Evolutionary conservation across 2,329 filamentous ascomycete genomes (phyloP).

Genomic region (Ascosphaera acerosa): DNA sequence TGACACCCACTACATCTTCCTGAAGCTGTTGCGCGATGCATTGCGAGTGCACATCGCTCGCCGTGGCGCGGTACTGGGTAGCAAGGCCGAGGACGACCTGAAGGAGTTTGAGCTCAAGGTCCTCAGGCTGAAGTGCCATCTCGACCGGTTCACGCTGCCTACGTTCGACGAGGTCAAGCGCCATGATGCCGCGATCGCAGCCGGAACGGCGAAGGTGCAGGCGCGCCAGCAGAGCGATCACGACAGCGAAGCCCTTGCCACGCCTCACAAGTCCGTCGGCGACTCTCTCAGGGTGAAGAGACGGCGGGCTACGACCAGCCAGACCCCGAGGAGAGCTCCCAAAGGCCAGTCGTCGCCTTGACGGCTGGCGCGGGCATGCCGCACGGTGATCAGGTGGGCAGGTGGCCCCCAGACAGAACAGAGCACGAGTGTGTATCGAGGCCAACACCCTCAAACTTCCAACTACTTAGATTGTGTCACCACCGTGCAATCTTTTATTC

Average conservation of each 20-base stretch:
- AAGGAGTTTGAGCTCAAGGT: background rate
- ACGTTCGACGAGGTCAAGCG: background rate
- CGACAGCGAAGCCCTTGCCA: background rate
- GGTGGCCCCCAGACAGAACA: background rate
- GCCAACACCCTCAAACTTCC: no score
- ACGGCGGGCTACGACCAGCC: background rate
- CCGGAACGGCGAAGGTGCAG: background rate
- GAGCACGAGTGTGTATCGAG: no score
- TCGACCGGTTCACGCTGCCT: conserved; percentile 1
- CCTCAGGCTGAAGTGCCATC: background rate
- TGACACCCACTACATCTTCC: background rate
- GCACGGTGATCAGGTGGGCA: background rate
- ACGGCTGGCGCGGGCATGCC: background rate
- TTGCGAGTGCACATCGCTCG: background rate
- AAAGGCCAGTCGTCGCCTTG: conserved; percentile 1
- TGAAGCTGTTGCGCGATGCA: background rate
- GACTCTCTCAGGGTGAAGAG: background rate
- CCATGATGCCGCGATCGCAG: no score
- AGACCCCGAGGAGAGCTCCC: background rate
- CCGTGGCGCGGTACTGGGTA: background rate
- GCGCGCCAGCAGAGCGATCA: background rate
- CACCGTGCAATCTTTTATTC: background rate
- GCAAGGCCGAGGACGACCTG: background rate
- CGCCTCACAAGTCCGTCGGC: background rate
- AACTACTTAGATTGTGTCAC: no score